Percentiles rank a stretch among this genome's conserved stretches.
Evolutionary conservation across 495 filamentous ascomycete genomes (phyloP).

Genomic region (Margaritispora aquatica): DNA sequence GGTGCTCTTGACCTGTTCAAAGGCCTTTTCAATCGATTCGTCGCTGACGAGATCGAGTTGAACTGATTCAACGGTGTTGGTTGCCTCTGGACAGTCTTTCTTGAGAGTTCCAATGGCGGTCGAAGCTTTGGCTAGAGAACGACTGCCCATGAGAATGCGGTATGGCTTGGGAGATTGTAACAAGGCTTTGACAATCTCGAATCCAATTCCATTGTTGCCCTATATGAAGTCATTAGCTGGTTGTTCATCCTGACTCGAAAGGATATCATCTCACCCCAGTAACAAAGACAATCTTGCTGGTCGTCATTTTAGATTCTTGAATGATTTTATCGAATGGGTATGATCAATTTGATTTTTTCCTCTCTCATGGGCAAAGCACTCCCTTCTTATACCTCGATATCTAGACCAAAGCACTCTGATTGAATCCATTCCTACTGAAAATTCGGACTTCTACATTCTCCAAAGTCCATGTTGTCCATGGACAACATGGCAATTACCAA

Average conservation of each 20-base stretch:
- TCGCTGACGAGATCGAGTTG: slow-evolving; percentile 45
- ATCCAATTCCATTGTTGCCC: slow-evolving; percentile 43
- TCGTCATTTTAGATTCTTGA: slow-evolving; percentile 20
- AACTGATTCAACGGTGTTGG: slow-evolving; percentile 33
- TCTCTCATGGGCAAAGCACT: no score
- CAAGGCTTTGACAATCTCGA: slow-evolving; percentile 41
- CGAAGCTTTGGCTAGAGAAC: slow-evolving; percentile 37
- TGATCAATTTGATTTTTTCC: background rate
- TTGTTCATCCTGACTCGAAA: no score
- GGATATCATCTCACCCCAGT: slow-evolving; percentile 29
- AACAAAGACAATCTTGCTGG: slow-evolving; percentile 29
- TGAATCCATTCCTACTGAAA: no score
- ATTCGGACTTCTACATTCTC: background rate
- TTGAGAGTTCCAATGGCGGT: slow-evolving; percentile 31
- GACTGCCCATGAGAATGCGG: slow-evolving; percentile 39
- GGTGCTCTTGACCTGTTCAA: slow-evolving; percentile 25
- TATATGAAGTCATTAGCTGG: background rate
- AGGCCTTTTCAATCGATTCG: slow-evolving; percentile 35
- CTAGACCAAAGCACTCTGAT: no score
- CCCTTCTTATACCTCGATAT: no score
- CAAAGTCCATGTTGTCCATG: background rate
- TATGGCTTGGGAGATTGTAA: slow-evolving; percentile 35
- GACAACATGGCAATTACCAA: background rate
- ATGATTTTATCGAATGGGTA: background rate
- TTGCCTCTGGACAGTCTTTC: slow-evolving; percentile 30